Conservation (phyloP, 768 basidiomycete species). For the Russula vinacea region DNA sequence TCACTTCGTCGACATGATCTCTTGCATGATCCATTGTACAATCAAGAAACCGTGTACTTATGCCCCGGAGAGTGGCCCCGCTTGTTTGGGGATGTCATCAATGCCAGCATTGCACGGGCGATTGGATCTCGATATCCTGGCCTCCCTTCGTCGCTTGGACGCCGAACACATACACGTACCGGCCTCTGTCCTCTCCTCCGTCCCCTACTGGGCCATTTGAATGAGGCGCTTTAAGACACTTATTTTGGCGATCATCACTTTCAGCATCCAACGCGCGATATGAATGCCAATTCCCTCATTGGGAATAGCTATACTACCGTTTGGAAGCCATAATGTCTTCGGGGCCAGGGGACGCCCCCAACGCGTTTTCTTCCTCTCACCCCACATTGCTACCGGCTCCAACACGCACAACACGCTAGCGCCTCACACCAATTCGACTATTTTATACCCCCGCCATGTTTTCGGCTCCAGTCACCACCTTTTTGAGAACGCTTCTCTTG, state of each 20-base stretch:
- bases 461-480: not conserved
- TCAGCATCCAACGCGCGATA: not conserved
- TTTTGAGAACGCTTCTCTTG: conserved; percentile 11
- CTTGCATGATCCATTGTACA: too few relatives aligned
- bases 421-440: not conserved
- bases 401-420: conserved; percentile 3
- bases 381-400: conserved; percentile 12
- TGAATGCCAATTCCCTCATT: conserved; percentile 20
- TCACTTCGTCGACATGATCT: too few relatives aligned
- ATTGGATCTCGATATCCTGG: too few relatives aligned
- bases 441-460: conserved; percentile 8
- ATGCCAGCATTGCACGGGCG: too few relatives aligned
- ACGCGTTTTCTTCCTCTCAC: not conserved
- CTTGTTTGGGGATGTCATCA: too few relatives aligned
- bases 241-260: not conserved
- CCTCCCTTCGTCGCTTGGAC: too few relatives aligned
- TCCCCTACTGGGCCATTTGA: not conserved
- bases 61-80: too few relatives aligned
- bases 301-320: not conserved
- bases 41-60: too few relatives aligned
- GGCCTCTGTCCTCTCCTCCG: not conserved
- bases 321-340: conserved; percentile 2
- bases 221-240: not conserved
- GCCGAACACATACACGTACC: not conserved
- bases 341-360: too few relatives aligned